Evolutionary conservation across 2,329 filamentous ascomycete genomes (phyloP), one percentile per base, ranked within the genome.

Genomic region (Didymella pomorum): DNA sequence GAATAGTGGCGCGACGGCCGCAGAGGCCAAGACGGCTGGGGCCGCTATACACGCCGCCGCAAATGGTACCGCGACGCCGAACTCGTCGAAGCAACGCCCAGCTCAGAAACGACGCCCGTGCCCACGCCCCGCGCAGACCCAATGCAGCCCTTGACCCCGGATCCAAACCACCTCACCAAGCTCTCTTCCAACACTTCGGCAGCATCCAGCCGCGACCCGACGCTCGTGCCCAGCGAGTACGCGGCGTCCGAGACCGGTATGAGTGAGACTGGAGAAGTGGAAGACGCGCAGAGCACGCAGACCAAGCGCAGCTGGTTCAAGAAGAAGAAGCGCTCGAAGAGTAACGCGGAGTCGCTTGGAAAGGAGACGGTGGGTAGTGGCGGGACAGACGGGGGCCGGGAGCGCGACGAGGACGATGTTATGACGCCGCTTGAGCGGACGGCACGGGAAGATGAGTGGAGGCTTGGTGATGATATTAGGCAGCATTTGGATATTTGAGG

Each of bases 51-150:
- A 0, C 87, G 95, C 14, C 87, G 95, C 21, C 83, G 95, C 62
- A 97, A 98, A 79, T 99, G 95, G 95, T 95, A 92, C 72, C 90
- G 95, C 37, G 95, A 98, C 73, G 95, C 95, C 10, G 95, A 99
- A 79, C 85, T 99, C 3, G 92, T 97, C 31, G 95, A 99, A 72
- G 80, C 89, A 63, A 74, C 78, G 39, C 71, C 80, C 20, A 75
- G 79, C 59, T 70, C 80, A 49, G 80, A 82, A 60, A 73, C 80
- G 28, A 78, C 80, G 47, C 71, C 79, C 14, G 70, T 79, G 56
- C 78, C 80, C 42, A 76, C 80, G 39, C 74, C 75, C 61, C 74
- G 69, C 66, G 64, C 72, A 18, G 66, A 68, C 14, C 74, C 74
- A 20, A 56, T 71, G 64, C 60, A 67, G 62, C 72, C 74, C 35